These are phyloP conservation scores for Sphagnum contortum DNA, from an alignment of 225 moss, liverwort and hornwort species.

Conservation along the genomic window DNA sequence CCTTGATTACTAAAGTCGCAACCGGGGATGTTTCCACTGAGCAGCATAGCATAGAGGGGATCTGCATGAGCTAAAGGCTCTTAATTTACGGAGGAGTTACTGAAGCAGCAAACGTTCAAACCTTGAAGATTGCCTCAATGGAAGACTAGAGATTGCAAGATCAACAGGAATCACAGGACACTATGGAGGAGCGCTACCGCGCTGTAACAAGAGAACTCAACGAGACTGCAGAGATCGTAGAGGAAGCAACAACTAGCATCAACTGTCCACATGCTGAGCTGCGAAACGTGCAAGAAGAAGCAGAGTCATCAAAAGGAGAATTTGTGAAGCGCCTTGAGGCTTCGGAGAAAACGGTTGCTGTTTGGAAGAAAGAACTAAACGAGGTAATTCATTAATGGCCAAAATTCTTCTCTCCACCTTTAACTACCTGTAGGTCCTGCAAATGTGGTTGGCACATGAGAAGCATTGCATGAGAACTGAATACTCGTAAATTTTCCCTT, in stretches of 20 bases:
- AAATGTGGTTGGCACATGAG: no score
- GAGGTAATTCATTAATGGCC: slow-evolving; percentile 8
- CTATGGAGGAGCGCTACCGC: slow-evolving; percentile 10
- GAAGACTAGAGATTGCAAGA: slow-evolving; percentile 21
- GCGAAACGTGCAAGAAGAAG: slow-evolving; percentile 17
- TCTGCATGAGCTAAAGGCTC: slow-evolving; percentile 23
- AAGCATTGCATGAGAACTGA: no score
- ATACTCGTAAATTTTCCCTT: no score
- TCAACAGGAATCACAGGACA: slow-evolving; percentile 17
- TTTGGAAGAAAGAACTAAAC: slow-evolving; percentile 23
- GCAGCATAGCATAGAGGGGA: slow-evolving; percentile 29
- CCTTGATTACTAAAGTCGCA: slow-evolving; percentile 21
- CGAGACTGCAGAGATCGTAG: slow-evolving; percentile 21
- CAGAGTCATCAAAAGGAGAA: slow-evolving; percentile 8
- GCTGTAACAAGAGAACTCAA: slow-evolving; percentile 19
- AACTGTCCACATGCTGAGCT: slow-evolving; percentile 27
- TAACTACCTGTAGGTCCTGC: no score
- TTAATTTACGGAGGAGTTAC: neutral
- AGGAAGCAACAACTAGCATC: slow-evolving; percentile 29
- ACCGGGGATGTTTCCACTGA: slow-evolving; percentile 27
- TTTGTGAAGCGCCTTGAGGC: slow-evolving; percentile 15
- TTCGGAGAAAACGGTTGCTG: slow-evolving; percentile 14
- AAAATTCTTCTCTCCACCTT: no score
- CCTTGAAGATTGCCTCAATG: slow-evolving; percentile 18
- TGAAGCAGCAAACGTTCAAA: neutral